Conservation (phyloP, 140 eudicot species). For the Oenanthe javanica region DNA sequence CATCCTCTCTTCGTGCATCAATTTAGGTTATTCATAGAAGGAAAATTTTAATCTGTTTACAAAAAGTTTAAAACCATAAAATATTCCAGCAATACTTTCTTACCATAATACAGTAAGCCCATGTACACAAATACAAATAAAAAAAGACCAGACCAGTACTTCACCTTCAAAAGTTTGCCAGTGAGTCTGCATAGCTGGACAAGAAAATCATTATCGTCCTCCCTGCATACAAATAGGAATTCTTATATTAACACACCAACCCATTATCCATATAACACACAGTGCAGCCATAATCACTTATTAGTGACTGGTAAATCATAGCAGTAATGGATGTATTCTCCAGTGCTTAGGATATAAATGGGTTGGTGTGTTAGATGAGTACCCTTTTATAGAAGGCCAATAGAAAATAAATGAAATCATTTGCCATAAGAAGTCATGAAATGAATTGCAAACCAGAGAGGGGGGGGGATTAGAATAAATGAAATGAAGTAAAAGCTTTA, state of each 20-base stretch:
- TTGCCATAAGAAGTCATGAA: neutral
- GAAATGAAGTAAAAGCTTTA: neutral
- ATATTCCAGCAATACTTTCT: neutral
- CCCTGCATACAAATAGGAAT: constrained; percentile 43
- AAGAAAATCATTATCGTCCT: constrained; percentile 83
- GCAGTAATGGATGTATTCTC: neutral
- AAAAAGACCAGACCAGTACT: neutral
- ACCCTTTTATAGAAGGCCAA: neutral
- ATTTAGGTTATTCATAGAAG: neutral
- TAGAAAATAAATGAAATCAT: too few species aligned
- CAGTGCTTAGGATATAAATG: neutral
- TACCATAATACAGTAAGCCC: neutral
- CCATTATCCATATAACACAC: neutral
- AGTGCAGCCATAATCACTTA: neutral
- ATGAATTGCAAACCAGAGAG: neutral
- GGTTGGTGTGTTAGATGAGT: too few species aligned
- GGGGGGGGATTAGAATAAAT: too few species aligned
- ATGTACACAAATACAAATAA: neutral
- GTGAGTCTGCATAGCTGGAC: constrained; percentile 74
- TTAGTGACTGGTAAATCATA: neutral
- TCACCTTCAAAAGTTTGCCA: constrained; percentile 87
- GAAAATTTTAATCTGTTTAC: neutral
- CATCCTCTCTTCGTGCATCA: neutral
- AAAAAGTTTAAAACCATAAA: neutral
- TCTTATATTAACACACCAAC: neutral